Percentiles rank a stretch among this genome's conserved stretches.
These are phyloP conservation scores for Penicillium mononematosum DNA, from an alignment of 495 filamentous ascomycete genomes.

Conservation along the genomic window DNA sequence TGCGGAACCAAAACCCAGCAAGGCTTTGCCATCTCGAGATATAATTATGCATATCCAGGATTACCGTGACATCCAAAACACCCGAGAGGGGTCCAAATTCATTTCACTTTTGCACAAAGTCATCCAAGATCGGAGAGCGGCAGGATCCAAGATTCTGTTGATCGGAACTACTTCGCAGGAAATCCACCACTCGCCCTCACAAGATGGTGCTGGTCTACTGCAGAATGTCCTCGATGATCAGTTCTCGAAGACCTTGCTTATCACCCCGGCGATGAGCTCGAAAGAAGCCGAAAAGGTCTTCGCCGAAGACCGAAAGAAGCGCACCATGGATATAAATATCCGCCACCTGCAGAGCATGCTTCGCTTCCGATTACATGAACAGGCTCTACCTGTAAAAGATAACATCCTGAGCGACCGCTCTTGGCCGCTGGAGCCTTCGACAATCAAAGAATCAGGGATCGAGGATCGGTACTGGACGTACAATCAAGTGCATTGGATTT, in stretches of 20 bases:
- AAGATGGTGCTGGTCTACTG: slow-evolving; percentile 48
- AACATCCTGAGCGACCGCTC: slow-evolving; percentile 32
- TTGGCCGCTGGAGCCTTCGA: slow-evolving; percentile 37
- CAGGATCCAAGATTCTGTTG: slow-evolving; percentile 70
- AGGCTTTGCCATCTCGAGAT: slow-evolving; percentile 30
- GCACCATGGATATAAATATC: slow-evolving; percentile 63
- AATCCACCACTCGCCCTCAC: slow-evolving; percentile 21
- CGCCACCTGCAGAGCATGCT: slow-evolving; percentile 70
- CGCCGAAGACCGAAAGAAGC: slow-evolving; percentile 43
- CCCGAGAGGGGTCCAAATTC: slow-evolving; percentile 60
- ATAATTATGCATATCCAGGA: slow-evolving; percentile 80
- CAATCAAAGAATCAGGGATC: slow-evolving; percentile 45
- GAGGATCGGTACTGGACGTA: slow-evolving; percentile 57
- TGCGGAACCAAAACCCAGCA: slow-evolving; percentile 13
- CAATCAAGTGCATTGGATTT: slow-evolving; percentile 60
- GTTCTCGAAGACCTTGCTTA: slow-evolving; percentile 52
- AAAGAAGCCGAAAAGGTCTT: slow-evolving; percentile 40
- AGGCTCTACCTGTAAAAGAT: slow-evolving; percentile 35
- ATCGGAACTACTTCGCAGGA: slow-evolving; percentile 62
- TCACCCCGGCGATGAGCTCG: slow-evolving; percentile 43
- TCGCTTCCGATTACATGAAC: slow-evolving; percentile 41
- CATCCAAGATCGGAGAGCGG: slow-evolving; percentile 65
- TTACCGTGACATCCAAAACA: slow-evolving; percentile 68
- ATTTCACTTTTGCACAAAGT: slow-evolving; percentile 64
- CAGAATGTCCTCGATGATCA: slow-evolving; percentile 49